Evolutionary conservation across 2,329 filamentous ascomycete species (phyloP).

Genomic region (Colletotrichum sp.): DNA sequence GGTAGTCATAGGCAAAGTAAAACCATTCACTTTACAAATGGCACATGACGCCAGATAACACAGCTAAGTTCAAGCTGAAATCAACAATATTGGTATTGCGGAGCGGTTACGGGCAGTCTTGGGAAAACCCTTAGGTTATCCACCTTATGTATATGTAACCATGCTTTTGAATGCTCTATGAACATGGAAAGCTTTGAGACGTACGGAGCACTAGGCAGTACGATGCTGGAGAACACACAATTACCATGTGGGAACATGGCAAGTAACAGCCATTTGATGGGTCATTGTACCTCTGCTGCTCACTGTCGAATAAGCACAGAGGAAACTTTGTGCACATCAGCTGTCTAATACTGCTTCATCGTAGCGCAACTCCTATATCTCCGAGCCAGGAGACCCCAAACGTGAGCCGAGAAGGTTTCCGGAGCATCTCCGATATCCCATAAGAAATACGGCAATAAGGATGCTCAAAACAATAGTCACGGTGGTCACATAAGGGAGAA

Average conservation of each 20-base stretch:
- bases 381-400: rapidly evolving
- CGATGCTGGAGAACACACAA: rapidly evolving
- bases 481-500: rapidly evolving
- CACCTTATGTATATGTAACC: rapidly evolving
- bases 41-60: background rate
- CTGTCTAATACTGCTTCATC: background rate
- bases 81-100: background rate
- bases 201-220: background rate
- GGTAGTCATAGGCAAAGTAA: too few relatives aligned
- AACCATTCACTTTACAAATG: background rate
- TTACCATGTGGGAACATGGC: background rate
- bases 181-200: background rate
- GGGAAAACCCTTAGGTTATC: background rate
- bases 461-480: rapidly evolving
- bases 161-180: background rate
- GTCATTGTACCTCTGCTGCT: background rate
- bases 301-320: too few relatives aligned
- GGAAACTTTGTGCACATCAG: background rate
- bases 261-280: background rate
- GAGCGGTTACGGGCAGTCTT: rapidly evolving
- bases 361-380: background rate
- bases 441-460: rapidly evolving
- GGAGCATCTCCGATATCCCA: background rate
- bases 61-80: background rate
- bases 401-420: background rate